Base-by-base conservation (phyloP, 441 rosid genomes). In the Jatropha multifida region DNA sequence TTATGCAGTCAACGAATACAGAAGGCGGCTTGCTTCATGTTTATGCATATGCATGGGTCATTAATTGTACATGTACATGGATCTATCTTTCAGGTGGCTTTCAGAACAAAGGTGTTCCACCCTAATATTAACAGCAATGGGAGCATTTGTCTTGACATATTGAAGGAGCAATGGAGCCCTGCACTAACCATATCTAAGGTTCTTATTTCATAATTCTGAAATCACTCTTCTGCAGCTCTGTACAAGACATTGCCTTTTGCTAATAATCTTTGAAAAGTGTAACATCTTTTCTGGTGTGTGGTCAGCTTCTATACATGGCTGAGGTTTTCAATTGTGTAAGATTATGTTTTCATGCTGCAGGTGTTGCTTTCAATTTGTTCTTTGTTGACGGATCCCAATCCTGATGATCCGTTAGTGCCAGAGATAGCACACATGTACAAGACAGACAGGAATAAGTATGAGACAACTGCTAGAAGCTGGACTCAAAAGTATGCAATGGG, bases 401-500 rank as follows among this genome's bases (percentile, higher is more conserved):
- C 97, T 0, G 97, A 92, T 69, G 97, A 92, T 77, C 97, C 97
- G 1, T 81, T 92, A 88, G 97, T 92, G 46, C 97, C 97, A 0
- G 97, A 92, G 83, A 90, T 92, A 26, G 97, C 97, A 76, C 97
- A 92, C 67, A 88, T 92, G 92, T 92, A 92, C 85, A 92, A 92
- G 90, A 88, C 94, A 4, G 94, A 92, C 86, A 83, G 85, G 84
- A 86, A 71, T 77, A 91, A 90, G 86, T 91, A 91, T 1, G 97
- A 90, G 85, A 87, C 93, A 14, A 91, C 94, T 9, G 94, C 94
- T 56, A 83, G 94, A 82, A 89, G 90, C 88, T 92, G 97, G 97
- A 90, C 97, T 78, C 94, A 92, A 81, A 92, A 92, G 83, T 92
- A 92, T 62, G 97, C 93, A 64, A 91, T 90, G 96, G 96, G 94